Evolutionary conservation across 2,329 filamentous ascomycete genomes (phyloP), one percentile per base, ranked within the genome.

Genomic region (Thermoascus crustaceus): DNA sequence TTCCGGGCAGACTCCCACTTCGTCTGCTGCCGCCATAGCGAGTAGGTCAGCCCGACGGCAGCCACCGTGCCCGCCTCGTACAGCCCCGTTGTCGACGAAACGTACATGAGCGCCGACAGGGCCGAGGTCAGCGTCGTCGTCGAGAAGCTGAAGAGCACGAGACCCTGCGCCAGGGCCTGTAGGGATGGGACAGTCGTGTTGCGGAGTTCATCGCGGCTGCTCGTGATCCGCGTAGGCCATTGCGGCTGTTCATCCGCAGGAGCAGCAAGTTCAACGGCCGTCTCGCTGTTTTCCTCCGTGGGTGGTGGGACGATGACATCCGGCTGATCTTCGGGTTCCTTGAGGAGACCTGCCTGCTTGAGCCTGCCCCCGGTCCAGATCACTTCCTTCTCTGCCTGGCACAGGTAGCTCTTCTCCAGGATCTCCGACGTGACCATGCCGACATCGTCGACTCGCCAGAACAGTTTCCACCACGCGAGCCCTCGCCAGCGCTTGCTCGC

Each of bases 401-500:
- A 75, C 3, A 98, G 72, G 67, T 93, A 96, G 5, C 75, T 72
- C 44, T 80, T 78, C 40, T 76, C 74, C 3, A 95, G 67, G 41
- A 95, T 81, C 47, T 91, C 83, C 1, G 78, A 76, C 2, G 83
- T 80, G 36, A 94, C 78, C 72, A 89, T 82, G 2, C 78, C 77
- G 7, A 95, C 85, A 50, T 95, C 89, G 54, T 96, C 89, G 16
- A 91, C 87, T 13, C 86, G 78, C 87, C 87, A 94, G 55, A 94
- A 87, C 0, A 96, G 72, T 57, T 94, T 94, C 82, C 86, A 95
- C 88, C 89, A 96, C 10, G 79, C 74, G 3, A 94, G 68, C 43
- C 83, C 81, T 17, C 77, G 75, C 89, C 89, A 95, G 24, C 78
- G 71, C 11, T 67, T 71, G n/a, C 83, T 78, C 0, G 74, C 68